phyloP scores from a whole-genome alignment of 768 basidiomycete species.

The Pisolithus marmoratus region DNA sequence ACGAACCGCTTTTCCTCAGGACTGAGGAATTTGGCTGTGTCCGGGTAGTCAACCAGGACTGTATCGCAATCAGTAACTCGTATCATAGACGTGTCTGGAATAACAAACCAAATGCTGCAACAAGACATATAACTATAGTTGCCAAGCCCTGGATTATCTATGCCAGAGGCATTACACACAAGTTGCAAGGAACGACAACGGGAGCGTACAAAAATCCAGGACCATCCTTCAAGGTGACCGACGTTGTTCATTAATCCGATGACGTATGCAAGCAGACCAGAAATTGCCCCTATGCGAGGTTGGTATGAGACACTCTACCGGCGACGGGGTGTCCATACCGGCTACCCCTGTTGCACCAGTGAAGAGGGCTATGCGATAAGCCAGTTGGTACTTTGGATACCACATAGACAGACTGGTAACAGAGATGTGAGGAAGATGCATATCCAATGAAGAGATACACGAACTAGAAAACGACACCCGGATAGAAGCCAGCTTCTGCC shows the following conservation, averaged over 20 bases:
- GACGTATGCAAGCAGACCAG: slow-evolving; percentile 46
- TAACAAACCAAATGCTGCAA: slow-evolving; percentile 45
- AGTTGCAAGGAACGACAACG: not conserved
- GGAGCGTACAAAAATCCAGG: slow-evolving; percentile 52
- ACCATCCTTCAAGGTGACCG: slow-evolving; percentile 46
- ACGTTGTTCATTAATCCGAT: slow-evolving; percentile 48
- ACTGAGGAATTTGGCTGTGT: slow-evolving; percentile 56
- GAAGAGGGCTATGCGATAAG: slow-evolving; percentile 53
- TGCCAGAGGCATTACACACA: too few species aligned
- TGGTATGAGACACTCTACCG: not conserved
- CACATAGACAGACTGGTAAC: slow-evolving; percentile 46
- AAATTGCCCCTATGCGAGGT: slow-evolving; percentile 35
- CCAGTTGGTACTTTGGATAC: slow-evolving; percentile 54
- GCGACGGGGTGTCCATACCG: slow-evolving; percentile 19
- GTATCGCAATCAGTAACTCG: not conserved
- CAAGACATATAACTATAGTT: slow-evolving; percentile 50
- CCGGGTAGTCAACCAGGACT: slow-evolving; percentile 62
- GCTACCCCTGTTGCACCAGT: slow-evolving; percentile 56
- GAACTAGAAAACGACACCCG: slow-evolving; percentile 63
- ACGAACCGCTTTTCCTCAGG: slow-evolving; percentile 54
- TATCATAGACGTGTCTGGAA: not conserved
- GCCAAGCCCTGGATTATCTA: slow-evolving; percentile 10
- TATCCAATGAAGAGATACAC: slow-evolving; percentile 22
- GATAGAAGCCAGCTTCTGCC: slow-evolving; percentile 63
- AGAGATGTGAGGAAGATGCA: not conserved